phyloP scores from a whole-genome alignment of 345 rosid species.

The Iberis pinnata region DNA sequence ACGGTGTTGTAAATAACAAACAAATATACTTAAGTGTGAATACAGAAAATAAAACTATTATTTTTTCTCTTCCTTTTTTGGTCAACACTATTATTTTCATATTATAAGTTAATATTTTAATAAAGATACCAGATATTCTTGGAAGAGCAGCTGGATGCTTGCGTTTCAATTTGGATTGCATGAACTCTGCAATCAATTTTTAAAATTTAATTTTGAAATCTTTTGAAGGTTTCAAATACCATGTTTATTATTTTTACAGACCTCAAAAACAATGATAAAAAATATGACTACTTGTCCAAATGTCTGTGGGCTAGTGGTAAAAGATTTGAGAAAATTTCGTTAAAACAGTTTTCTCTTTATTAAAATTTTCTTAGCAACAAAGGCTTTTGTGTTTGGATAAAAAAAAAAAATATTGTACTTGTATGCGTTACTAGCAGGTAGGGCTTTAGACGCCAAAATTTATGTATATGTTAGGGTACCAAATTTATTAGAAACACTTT shows the following conservation, averaged over 20 bases:
- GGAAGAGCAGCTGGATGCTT: constrained; percentile 19
- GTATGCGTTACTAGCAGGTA: too few relatives aligned
- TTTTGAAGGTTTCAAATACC: constrained; percentile 19
- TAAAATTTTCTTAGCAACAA: too few relatives aligned
- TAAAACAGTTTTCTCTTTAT: too few relatives aligned
- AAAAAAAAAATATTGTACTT: too few relatives aligned
- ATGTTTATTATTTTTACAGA: not conserved
- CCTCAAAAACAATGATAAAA: not conserved
- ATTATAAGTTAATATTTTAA: not conserved
- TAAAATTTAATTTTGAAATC: too few relatives aligned
- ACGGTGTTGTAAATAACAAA: not conserved
- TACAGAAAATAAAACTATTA: constrained; percentile 6
- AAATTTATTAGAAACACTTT: too few relatives aligned
- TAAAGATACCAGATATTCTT: constrained; percentile 33
- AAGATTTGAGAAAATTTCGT: too few relatives aligned
- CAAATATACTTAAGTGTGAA: constrained; percentile 16
- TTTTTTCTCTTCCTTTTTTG: not conserved
- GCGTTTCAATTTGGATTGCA: constrained; percentile 27
- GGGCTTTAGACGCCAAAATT: too few relatives aligned
- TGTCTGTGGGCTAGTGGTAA: too few relatives aligned
- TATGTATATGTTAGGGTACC: too few relatives aligned
- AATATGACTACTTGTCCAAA: constrained; percentile 9
- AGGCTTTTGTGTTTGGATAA: too few relatives aligned
- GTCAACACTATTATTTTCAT: too few relatives aligned
- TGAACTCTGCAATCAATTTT: constrained; percentile 20